These are phyloP conservation scores for Aspergillus incahuasiensis DNA, from an alignment of 495 filamentous ascomycete species.

Conservation along the genomic window DNA sequence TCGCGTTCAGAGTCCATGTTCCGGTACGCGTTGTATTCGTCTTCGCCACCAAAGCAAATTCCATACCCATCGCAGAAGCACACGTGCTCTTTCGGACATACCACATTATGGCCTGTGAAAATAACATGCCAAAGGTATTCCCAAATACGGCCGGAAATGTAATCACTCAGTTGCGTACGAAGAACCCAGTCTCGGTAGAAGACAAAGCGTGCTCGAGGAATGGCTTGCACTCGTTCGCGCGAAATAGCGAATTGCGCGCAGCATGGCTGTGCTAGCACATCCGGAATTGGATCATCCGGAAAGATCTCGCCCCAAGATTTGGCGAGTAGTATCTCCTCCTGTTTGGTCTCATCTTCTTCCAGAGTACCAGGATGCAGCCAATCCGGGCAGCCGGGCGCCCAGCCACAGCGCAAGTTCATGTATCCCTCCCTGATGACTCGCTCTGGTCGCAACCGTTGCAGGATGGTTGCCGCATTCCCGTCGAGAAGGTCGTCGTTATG, in stretches of 20 bases:
- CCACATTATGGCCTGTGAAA: constrained; percentile 53
- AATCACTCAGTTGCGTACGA: constrained; percentile 56
- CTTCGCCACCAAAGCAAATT: constrained; percentile 65
- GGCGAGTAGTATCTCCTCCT: constrained; percentile 58
- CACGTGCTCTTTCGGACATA: constrained; percentile 60
- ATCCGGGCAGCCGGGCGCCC: constrained; percentile 58
- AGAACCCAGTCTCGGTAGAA: constrained; percentile 67
- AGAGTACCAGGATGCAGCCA: constrained; percentile 59
- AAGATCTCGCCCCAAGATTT: constrained; percentile 53
- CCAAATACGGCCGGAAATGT: constrained; percentile 65
- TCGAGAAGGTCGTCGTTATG: constrained; percentile 56
- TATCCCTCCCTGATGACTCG: constrained; percentile 55
- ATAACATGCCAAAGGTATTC: constrained; percentile 74
- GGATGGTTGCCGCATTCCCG: constrained; percentile 48
- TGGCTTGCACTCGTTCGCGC: constrained; percentile 49
- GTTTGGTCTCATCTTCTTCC: constrained; percentile 47
- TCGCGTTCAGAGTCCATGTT: constrained; percentile 34
- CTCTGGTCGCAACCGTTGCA: constrained; percentile 48
- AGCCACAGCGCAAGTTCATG: constrained; percentile 61
- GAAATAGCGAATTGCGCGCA: constrained; percentile 68
- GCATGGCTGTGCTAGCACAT: constrained; percentile 52
- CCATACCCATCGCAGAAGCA: constrained; percentile 79
- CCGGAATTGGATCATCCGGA: constrained; percentile 48
- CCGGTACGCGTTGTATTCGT: constrained; percentile 47
- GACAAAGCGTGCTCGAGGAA: constrained; percentile 56